Evolutionary conservation across 1,284 basidiomycete species (phyloP).

Genomic region (Leccinum pseudoinsigne): DNA sequence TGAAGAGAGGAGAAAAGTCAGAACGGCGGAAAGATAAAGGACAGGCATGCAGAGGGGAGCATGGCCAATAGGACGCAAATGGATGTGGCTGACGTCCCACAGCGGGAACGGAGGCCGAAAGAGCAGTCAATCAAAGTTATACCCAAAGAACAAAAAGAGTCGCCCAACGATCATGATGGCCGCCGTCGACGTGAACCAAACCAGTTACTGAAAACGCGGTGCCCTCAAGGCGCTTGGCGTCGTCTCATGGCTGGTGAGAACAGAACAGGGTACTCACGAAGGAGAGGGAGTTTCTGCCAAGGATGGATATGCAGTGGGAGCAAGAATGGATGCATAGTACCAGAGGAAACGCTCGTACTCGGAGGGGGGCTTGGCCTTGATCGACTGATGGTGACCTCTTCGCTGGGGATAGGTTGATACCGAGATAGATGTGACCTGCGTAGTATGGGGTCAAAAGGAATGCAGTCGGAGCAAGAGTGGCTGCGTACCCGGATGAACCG

Average conservation of each 20-base stretch:
- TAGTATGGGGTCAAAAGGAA: constrained; percentile 1
- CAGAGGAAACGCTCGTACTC: constrained; percentile 74
- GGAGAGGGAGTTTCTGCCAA: constrained; percentile 66
- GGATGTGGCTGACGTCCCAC: no score
- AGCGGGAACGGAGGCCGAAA: no score
- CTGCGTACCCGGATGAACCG: constrained; percentile 54
- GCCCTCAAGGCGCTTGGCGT: constrained; percentile 27
- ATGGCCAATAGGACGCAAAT: no score
- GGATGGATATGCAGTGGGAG: constrained; percentile 36
- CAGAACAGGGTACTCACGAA: constrained; percentile 26
- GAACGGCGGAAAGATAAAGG: no score
- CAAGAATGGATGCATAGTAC: no score
- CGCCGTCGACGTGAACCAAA: constrained; percentile 5
- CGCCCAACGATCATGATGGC: constrained; percentile 5
- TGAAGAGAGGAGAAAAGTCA: no score
- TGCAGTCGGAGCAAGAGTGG: not conserved
- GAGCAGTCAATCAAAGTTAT: no score
- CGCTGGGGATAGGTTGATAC: constrained; percentile 99
- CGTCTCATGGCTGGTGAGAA: constrained; percentile 6
- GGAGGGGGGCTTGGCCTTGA: constrained; percentile 99
- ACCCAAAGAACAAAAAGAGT: not conserved
- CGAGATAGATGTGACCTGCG: constrained; percentile 97
- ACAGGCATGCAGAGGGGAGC: no score
- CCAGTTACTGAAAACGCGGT: constrained; percentile 28
- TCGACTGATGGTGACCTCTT: constrained; percentile 99